Evolutionary conservation across 225 moss, liverwort and hornwort genomes (phyloP).

Genomic region (Polytrichum formosum): DNA sequence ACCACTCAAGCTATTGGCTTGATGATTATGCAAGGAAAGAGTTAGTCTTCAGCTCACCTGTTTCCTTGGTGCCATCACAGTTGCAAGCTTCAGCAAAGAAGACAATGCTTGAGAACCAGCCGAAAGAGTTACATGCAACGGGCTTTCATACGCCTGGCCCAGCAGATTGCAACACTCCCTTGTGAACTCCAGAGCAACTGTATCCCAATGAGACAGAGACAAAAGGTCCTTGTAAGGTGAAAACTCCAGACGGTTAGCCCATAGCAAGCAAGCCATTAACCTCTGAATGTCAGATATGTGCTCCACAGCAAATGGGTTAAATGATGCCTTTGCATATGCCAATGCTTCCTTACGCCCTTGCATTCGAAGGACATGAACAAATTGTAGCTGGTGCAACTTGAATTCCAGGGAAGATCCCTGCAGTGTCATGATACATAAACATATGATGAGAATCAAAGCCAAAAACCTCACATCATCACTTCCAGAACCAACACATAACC

Average conservation of each 20-base stretch:
- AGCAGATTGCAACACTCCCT: constrained; percentile 92
- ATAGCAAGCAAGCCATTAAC: constrained; percentile 93
- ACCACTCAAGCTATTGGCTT: neutral
- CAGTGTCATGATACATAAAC: constrained; percentile 3
- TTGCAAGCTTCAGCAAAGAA: constrained; percentile 80
- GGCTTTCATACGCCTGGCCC: constrained; percentile 92
- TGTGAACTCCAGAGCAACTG: constrained; percentile 85
- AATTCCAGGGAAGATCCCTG: constrained; percentile 89
- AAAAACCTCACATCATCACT: no score
- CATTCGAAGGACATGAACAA: constrained; percentile 70
- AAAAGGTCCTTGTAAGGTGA: constrained; percentile 87
- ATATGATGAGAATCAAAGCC: no score
- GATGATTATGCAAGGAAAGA: neutral
- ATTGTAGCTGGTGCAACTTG: constrained; percentile 91
- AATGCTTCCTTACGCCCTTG: constrained; percentile 75
- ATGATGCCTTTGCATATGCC: constrained; percentile 78
- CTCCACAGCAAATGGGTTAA: constrained; percentile 62
- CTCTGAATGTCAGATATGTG: constrained; percentile 89
- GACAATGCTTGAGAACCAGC: constrained; percentile 91
- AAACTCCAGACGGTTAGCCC: constrained; percentile 78
- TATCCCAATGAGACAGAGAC: constrained; percentile 86
- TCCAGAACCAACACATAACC: no score
- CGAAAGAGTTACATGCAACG: constrained; percentile 74
- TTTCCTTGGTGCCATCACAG: constrained; percentile 93
- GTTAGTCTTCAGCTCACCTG: constrained; percentile 26